phyloP scores from a whole-genome alignment of 345 rosid species.

The Dipteronia sinensis region DNA sequence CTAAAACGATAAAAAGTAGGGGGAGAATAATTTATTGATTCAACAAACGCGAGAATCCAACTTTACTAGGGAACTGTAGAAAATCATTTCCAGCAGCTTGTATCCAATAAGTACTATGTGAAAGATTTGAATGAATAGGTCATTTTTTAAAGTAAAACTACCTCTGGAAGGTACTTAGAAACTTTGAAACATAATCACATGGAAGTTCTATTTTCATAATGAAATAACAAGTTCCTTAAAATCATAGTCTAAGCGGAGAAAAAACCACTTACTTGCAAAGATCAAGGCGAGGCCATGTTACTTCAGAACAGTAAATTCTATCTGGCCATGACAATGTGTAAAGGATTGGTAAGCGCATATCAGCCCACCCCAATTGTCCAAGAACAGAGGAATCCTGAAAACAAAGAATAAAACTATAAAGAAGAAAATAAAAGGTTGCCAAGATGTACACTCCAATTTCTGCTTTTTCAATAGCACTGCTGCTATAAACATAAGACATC shows the following conservation, averaged over 20 bases:
- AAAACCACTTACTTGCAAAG: conserved; percentile 74
- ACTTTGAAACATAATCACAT: background rate
- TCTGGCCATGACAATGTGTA: conserved; percentile 99
- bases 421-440: background rate
- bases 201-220: background rate
- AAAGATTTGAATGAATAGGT: conserved; percentile 3
- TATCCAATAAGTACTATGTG: background rate
- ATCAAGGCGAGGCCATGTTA: conserved; percentile 95
- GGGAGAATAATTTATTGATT: background rate
- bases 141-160: background rate
- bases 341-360: conserved; percentile 92
- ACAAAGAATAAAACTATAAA: conserved; percentile 12
- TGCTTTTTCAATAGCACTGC: conserved; percentile 2
- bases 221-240: conserved; percentile 1
- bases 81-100: background rate
- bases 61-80: background rate
- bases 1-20: too few species aligned
- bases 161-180: background rate
- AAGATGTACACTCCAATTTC: background rate
- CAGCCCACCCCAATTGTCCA: conserved; percentile 97
- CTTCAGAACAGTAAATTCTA: conserved; percentile 89
- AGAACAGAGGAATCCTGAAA: conserved; percentile 91
- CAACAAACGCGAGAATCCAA: background rate
- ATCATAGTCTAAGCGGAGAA: conserved; percentile 10
- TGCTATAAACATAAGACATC: conserved; percentile 4